These are phyloP conservation scores for Somion occarium DNA, from an alignment of 1,284 basidiomycete genomes.

Conservation along the genomic window DNA sequence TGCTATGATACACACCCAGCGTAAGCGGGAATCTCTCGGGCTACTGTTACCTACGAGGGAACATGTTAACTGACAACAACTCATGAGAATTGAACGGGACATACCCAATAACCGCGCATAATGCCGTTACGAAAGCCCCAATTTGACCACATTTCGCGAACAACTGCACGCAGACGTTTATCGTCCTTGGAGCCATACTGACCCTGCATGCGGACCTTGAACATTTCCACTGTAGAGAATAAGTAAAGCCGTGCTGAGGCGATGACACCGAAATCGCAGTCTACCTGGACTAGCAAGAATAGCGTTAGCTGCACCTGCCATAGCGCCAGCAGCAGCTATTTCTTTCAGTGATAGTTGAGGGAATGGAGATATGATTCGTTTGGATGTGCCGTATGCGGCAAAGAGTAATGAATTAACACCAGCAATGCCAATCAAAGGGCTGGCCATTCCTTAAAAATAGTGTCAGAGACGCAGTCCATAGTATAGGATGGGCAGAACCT, in stretches of 20 bases:
- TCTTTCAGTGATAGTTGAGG: constrained; percentile 77
- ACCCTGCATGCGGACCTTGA: constrained; percentile 97
- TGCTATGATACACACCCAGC: constrained; percentile 58
- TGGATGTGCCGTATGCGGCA: constrained; percentile 80
- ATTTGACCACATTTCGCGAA: constrained; percentile 77
- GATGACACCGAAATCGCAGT: constrained; percentile 15
- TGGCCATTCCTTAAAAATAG: constrained; percentile 76
- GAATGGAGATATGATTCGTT: constrained; percentile 84
- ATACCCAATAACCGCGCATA: constrained; percentile 95
- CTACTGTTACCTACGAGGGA: constrained; percentile 72
- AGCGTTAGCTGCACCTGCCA: constrained; percentile 89
- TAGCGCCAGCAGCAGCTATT: constrained; percentile 80
- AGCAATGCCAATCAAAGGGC: constrained; percentile 90
- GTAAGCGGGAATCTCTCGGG: constrained; percentile 92
- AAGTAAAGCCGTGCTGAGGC: neutral
- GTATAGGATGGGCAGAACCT: constrained; percentile 43
- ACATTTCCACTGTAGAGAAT: constrained; percentile 66
- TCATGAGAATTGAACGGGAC: constrained; percentile 16
- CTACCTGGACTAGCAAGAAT: constrained; percentile 84
- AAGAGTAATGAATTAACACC: constrained; percentile 96
- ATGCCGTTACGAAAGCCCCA: constrained; percentile 86
- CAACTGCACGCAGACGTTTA: constrained; percentile 70
- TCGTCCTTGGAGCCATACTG: constrained; percentile 78
- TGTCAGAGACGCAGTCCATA: no score
- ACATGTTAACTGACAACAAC: neutral